Percentiles rank a stretch among this genome's conserved stretches.
phyloP scores from a whole-genome alignment of 2,329 filamentous ascomycete species.

The Metarhizium sp. region DNA sequence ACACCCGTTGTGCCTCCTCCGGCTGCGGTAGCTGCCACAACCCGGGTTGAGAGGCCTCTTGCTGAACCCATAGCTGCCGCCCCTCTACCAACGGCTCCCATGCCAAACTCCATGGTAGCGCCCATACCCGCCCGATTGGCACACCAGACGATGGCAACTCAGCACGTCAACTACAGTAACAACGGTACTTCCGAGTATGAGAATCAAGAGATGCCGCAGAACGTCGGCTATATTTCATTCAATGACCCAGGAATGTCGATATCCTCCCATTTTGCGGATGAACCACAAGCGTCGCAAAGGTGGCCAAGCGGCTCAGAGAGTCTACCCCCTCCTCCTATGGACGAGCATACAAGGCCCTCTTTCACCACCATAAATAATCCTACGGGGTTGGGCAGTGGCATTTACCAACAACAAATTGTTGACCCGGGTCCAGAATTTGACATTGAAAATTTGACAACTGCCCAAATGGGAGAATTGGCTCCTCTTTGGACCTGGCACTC shows the following conservation, averaged over 20 bases:
- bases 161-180: neutral
- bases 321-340: neutral
- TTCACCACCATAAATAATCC: neutral
- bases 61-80: neutral
- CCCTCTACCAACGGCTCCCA: neutral
- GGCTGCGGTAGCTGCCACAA: neutral
- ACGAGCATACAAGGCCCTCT: neutral
- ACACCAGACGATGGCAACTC: neutral
- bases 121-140: neutral
- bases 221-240: neutral
- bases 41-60: neutral
- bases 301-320: conserved; percentile 2
- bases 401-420: neutral
- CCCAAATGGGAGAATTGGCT: conserved; percentile 13
- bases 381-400: neutral
- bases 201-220: neutral
- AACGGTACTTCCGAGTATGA: neutral
- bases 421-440: conserved; percentile 8
- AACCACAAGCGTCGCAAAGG: neutral
- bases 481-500: conserved; percentile 16
- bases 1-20: neutral
- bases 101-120: neutral
- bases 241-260: neutral
- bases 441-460: conserved; percentile 13
- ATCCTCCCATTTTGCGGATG: neutral